Evolutionary conservation across 2,329 filamentous ascomycete genomes (phyloP), one percentile per base, ranked within the genome.

Genomic region (Pezicula neosporulosa): DNA sequence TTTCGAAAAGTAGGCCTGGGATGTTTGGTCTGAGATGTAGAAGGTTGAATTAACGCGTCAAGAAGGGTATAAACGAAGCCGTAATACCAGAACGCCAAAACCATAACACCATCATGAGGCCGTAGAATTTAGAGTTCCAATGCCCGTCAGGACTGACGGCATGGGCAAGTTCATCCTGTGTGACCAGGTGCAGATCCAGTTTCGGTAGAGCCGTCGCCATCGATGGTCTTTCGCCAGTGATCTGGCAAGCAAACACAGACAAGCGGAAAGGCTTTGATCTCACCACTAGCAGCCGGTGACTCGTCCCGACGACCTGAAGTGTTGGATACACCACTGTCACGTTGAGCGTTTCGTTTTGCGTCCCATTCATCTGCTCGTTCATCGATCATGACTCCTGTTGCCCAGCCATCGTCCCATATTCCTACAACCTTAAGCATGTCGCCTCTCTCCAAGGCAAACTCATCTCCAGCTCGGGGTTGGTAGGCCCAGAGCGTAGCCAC

Each of bases 351-450:
- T 62, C 83, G 82, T 57, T 86, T 81, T 41, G 81, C 79, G 61
- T 96, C 89, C 85, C 90, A 97, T 57, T 97, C 90, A 55, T 97
- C 93, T 2, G 91, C 91, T 50, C 83, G 81, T 62, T 96, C 89
- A 49, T 86, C 80, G 50, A 96, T 74, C 66, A 95, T 79, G 50
- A 97, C 81, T 62, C 94, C 94, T 1, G 94, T 99, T 10, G 94
- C 94, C 94, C 94, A 99, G 44, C 94, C 94, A 68, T 99, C 94
- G 64, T 99, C 94, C 94, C 94, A 99, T 60, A 99, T 99, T 56
- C 94, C 94, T 30, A 97, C 87, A 13, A 99, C 86, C 73, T 97
- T 97, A 64, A 99, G 80, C 92, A 99, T 97, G 66, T 99, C 94
- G 49, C 94, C 94, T 52, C 94, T 85, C 63, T 97, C 94, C 36